Evolutionary conservation across 768 basidiomycete genomes (phyloP).

Genomic region (Cystobasidium tubakii): DNA sequence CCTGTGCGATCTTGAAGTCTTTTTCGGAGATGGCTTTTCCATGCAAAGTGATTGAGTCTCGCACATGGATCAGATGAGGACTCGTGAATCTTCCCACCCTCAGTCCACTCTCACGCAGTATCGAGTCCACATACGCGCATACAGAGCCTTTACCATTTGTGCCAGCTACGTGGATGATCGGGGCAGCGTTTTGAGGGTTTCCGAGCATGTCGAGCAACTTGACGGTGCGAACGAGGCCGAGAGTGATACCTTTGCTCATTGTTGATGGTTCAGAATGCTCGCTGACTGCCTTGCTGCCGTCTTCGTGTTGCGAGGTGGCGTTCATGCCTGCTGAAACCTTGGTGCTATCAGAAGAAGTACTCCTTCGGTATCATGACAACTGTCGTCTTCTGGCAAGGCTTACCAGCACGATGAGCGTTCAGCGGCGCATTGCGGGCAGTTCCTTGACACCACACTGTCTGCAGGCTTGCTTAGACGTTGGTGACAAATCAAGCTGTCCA

Average conservation of each 20-base stretch:
- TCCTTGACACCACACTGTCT: no score
- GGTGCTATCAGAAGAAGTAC: not conserved
- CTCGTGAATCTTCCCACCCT: slow-evolving; percentile 79
- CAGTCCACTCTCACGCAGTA: slow-evolving; percentile 59
- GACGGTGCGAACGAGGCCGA: slow-evolving; percentile 46
- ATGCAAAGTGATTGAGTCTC: slow-evolving; percentile 71
- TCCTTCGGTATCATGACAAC: not conserved
- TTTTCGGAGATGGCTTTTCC: slow-evolving; percentile 55
- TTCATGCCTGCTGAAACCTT: not conserved
- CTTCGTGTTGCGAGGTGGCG: not conserved
- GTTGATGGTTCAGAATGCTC: not conserved
- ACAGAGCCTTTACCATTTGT: slow-evolving; percentile 98
- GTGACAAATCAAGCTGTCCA: no score
- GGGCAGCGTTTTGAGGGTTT: slow-evolving; percentile 62
- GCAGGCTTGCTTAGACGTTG: no score
- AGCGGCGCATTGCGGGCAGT: no score
- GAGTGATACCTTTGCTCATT: slow-evolving; percentile 40
- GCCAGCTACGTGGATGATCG: slow-evolving; percentile 83
- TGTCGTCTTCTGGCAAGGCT: not conserved
- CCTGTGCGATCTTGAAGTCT: slow-evolving; percentile 54
- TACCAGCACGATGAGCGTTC: no score
- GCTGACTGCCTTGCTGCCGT: not conserved
- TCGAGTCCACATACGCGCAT: slow-evolving; percentile 71
- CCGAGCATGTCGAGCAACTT: slow-evolving; percentile 52
- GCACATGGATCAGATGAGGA: slow-evolving; percentile 73